Conservation (phyloP, 148 eudicot species). For the Fagopyrum esculentum region DNA sequence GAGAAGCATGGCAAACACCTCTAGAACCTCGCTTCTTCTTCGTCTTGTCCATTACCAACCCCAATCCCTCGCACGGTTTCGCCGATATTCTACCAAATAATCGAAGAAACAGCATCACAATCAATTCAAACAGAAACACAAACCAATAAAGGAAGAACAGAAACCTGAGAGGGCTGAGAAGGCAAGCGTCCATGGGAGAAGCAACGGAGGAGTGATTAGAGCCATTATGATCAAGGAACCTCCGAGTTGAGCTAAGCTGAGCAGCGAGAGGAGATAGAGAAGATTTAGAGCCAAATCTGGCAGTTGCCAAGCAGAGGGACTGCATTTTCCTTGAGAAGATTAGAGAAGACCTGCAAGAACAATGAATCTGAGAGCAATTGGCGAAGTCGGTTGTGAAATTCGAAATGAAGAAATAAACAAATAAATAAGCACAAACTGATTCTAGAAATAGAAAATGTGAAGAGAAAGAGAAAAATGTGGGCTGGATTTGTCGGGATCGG, state of each 20-base stretch:
- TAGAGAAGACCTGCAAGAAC: not conserved
- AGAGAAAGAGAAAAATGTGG: not conserved
- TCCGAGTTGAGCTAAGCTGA: not conserved
- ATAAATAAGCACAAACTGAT: not conserved
- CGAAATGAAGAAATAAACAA: not conserved
- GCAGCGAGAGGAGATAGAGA: not conserved
- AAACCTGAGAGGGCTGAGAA: slow-evolving; percentile 8
- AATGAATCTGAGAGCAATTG: too few relatives aligned
- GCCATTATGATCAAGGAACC: not conserved
- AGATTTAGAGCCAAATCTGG: slow-evolving; percentile 1
- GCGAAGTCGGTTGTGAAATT: not conserved
- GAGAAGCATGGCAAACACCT: slow-evolving; percentile 37
- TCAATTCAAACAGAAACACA: not conserved
- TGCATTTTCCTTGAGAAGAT: not conserved
- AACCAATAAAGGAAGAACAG: not conserved
- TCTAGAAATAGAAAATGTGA: not conserved
- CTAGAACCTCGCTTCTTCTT: slow-evolving; percentile 27
- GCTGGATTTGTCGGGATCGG: not conserved
- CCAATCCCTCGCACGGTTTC: not conserved
- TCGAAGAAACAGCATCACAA: not conserved
- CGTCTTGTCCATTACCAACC: slow-evolving; percentile 16
- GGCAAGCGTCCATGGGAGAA: not conserved
- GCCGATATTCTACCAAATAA: not conserved
- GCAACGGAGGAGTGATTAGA: slow-evolving; percentile 5
- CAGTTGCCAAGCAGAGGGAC: not conserved